Conservation (phyloP, 805 yeast genomes). For the Candida orba region DNA sequence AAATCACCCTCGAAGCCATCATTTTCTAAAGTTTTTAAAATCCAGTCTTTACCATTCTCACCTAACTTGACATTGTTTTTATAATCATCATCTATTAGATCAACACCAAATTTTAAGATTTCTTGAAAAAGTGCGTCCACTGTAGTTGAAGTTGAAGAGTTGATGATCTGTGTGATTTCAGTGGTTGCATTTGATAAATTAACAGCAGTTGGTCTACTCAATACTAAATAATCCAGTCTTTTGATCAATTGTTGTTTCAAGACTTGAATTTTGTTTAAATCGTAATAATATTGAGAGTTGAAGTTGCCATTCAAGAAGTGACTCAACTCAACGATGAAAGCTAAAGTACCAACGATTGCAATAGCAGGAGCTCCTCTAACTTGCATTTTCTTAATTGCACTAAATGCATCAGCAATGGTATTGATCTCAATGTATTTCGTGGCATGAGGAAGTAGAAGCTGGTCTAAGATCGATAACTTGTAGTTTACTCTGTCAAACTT, state of each 20-base stretch:
- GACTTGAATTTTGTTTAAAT: slow-evolving; percentile 23
- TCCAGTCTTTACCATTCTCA: slow-evolving; percentile 68
- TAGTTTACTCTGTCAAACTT: slow-evolving; percentile 43
- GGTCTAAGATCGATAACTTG: slow-evolving; percentile 65
- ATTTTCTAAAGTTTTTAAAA: slow-evolving; percentile 35
- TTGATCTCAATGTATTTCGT: slow-evolving; percentile 58
- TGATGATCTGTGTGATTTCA: slow-evolving; percentile 29
- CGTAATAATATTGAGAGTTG: slow-evolving; percentile 25
- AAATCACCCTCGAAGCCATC: slow-evolving; percentile 57
- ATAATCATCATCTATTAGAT: slow-evolving; percentile 68
- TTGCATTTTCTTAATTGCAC: slow-evolving; percentile 84
- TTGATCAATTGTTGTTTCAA: slow-evolving; percentile 33
- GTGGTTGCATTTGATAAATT: slow-evolving; percentile 67
- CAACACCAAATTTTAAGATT: slow-evolving; percentile 40
- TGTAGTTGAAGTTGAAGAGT: slow-evolving; percentile 20
- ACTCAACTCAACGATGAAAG: slow-evolving; percentile 68
- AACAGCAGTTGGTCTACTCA: slow-evolving; percentile 94
- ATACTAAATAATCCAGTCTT: slow-evolving; percentile 57
- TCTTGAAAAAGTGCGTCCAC: slow-evolving; percentile 25
- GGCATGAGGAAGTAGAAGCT: slow-evolving; percentile 72
- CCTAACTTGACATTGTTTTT: slow-evolving; percentile 77
- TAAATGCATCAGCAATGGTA: slow-evolving; percentile 67
- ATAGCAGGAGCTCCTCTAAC: slow-evolving; percentile 99
- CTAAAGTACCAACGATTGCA: slow-evolving; percentile 86
- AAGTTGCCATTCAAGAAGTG: slow-evolving; percentile 24